Conservation (phyloP, 441 rosid genomes). For the Bruguiera hainesii region DNA sequence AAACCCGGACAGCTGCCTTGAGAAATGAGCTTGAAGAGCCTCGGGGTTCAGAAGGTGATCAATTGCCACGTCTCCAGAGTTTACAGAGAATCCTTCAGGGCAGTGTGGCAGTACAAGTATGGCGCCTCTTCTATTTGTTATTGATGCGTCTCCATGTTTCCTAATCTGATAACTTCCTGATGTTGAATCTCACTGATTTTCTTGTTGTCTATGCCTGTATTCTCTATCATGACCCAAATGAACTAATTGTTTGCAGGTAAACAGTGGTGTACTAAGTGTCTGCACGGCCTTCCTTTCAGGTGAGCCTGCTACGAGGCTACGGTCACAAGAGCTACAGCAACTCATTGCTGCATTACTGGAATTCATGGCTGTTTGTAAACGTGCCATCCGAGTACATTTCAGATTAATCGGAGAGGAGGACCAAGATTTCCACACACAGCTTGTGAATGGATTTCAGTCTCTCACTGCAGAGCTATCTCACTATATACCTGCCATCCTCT, state of each 20-base stretch:
- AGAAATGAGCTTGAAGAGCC: constrained; percentile 98
- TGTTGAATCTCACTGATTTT: background rate
- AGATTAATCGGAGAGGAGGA: constrained; percentile 96
- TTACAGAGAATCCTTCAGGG: constrained; percentile 99
- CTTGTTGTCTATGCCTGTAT: background rate
- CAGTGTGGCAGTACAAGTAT: constrained; percentile 98
- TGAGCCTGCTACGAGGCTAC: constrained; percentile 95
- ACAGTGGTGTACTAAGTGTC: constrained; percentile 92
- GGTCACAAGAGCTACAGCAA: constrained; percentile 95
- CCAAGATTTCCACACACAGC: constrained; percentile 97
- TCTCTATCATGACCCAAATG: background rate
- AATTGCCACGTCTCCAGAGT: constrained; percentile 94
- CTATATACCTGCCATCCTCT: constrained; percentile 97
- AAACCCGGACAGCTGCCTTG: constrained; percentile 92
- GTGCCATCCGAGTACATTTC: constrained; percentile 92
- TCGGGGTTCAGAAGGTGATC: constrained; percentile 98
- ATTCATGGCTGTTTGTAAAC: constrained; percentile 99
- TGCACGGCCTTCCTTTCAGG: constrained; percentile 98
- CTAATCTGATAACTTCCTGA: constrained; percentile 2
- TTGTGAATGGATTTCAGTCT: constrained; percentile 97
- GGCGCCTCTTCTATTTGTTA: constrained; percentile 17
- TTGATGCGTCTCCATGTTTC: background rate
- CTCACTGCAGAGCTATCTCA: constrained; percentile 99
- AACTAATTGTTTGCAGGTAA: constrained; percentile 55
- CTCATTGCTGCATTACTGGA: constrained; percentile 96